phyloP scores from a whole-genome alignment of 257 asterid genomes.

The Scutellaria barbata region DNA sequence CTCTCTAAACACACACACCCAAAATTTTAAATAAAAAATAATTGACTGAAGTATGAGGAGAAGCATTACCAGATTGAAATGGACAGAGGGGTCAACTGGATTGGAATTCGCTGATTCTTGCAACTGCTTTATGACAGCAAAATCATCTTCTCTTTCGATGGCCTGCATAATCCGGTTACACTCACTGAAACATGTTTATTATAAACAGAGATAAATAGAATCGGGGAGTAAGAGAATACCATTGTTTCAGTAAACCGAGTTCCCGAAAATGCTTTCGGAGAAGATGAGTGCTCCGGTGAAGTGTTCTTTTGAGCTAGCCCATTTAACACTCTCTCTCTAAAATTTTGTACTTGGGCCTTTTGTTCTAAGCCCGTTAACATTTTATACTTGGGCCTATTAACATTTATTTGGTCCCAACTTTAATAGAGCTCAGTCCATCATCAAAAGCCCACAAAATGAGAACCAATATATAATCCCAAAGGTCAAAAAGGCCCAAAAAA shows the following conservation, averaged over 20 bases:
- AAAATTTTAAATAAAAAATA: not conserved
- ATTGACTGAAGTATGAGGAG: not conserved
- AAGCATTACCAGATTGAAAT: slow-evolving; percentile 62
- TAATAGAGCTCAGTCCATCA: too few species aligned
- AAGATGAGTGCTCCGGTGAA: not conserved
- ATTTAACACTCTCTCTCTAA: too few species aligned
- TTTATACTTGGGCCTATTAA: too few species aligned
- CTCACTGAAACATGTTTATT: not conserved
- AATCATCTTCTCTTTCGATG: slow-evolving; percentile 42
- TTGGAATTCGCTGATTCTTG: slow-evolving; percentile 54
- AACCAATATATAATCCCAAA: too few species aligned
- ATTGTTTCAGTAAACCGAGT: slow-evolving; percentile 27
- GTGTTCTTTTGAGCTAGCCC: not conserved
- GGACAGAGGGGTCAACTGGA: slow-evolving; percentile 62
- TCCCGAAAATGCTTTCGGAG: not conserved
- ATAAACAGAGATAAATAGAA: not conserved
- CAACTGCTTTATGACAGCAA: slow-evolving; percentile 41
- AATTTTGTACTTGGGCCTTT: too few species aligned
- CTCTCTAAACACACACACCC: not conserved
- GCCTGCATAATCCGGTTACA: slow-evolving; percentile 39
- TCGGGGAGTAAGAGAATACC: slow-evolving; percentile 31
- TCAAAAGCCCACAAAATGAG: too few species aligned
- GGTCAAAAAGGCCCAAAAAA: too few species aligned
- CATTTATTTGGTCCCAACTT: too few species aligned
- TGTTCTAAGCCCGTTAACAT: too few species aligned